phyloP scores from a whole-genome alignment of 495 filamentous ascomycete species.

The Aspergillus ellipticus region DNA sequence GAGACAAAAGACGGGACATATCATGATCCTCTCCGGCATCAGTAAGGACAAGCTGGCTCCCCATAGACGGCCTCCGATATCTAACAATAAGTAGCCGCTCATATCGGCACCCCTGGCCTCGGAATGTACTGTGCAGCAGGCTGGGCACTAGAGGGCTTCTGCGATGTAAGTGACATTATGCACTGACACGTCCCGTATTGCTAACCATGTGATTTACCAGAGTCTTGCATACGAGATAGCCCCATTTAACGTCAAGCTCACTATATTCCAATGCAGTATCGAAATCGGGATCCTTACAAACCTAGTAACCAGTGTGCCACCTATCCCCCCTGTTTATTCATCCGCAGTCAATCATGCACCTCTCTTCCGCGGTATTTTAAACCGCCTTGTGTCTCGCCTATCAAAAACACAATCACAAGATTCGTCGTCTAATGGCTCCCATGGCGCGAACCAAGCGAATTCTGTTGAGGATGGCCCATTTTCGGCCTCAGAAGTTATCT shows the following conservation, averaged over 20 bases:
- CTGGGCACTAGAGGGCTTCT: conserved; percentile 97
- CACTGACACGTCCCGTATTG: background rate
- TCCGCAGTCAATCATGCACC: conserved; percentile 73
- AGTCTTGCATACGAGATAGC: conserved; percentile 95
- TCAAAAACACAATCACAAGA: conserved; percentile 23
- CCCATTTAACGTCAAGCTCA: conserved; percentile 94
- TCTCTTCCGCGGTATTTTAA: conserved; percentile 73
- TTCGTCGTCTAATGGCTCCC: conserved; percentile 15
- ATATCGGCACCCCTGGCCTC: conserved; percentile 89
- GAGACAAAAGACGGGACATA: conserved; percentile 74
- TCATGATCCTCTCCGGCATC: conserved; percentile 85
- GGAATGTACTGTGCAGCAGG: conserved; percentile 87
- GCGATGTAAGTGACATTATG: conserved; percentile 53
- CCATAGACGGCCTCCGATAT: background rate
- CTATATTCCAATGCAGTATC: conserved; percentile 84
- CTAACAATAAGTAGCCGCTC: conserved; percentile 53
- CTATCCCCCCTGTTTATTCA: conserved; percentile 66
- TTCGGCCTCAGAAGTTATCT: conserved; percentile 54
- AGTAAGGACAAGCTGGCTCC: conserved; percentile 38
- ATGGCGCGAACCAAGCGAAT: conserved; percentile 24
- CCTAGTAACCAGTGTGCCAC: conserved; percentile 76
- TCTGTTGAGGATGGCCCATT: conserved; percentile 41
- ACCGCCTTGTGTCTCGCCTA: conserved; percentile 62
- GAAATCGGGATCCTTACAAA: conserved; percentile 84
- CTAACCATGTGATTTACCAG: conserved; percentile 27